Evolutionary conservation across 306 rosid species (phyloP).

Genomic region (Ceratonia siliqua): DNA sequence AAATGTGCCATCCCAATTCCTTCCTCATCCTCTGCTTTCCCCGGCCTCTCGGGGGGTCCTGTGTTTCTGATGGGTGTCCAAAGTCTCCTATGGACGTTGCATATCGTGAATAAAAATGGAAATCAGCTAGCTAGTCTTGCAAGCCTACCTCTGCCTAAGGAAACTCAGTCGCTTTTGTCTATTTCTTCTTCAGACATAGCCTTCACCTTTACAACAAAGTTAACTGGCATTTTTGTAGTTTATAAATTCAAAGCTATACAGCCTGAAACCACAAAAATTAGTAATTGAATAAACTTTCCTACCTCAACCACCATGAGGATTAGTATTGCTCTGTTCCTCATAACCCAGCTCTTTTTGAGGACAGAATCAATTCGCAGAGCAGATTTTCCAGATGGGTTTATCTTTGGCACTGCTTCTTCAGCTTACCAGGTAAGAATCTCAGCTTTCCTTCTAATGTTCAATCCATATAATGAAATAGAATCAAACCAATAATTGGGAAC

Average conservation of each 20-base stretch:
- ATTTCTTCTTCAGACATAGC: constrained; percentile 35
- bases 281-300: constrained; percentile 18
- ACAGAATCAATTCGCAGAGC: constrained; percentile 66
- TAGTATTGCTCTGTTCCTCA: constrained; percentile 35
- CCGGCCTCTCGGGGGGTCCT: background rate
- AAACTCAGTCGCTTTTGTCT: constrained; percentile 27
- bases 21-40: background rate
- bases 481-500: background rate
- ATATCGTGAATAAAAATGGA: constrained; percentile 28
- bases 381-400: constrained; percentile 82
- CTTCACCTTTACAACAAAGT: constrained; percentile 49
- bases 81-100: background rate
- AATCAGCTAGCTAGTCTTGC: background rate
- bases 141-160: background rate
- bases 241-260: constrained; percentile 29
- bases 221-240: constrained; percentile 31
- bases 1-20: constrained; percentile 20
- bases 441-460: background rate
- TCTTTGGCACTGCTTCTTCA: constrained; percentile 96
- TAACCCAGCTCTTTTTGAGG: constrained; percentile 30
- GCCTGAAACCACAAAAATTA: constrained; percentile 7
- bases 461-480: background rate
- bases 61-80: background rate
- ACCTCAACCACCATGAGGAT: constrained; percentile 51
- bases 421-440: constrained; percentile 77